Base-by-base conservation (phyloP, 176 grass and related monocot species). In the Triticum monococcum region DNA sequence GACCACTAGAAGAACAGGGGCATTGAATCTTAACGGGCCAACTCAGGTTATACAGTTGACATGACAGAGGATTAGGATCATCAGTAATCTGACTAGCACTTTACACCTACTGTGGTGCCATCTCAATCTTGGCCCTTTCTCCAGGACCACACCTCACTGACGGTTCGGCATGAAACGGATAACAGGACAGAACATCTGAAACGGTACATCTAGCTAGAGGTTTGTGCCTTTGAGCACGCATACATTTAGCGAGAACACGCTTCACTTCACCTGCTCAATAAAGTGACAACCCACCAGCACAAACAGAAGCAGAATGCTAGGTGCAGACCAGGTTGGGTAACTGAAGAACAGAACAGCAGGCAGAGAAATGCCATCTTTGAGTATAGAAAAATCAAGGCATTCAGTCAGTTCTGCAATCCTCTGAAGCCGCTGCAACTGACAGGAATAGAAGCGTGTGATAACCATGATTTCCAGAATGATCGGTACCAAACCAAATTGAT, bases 1-100 rank as follows among this genome's bases (percentile, higher is more conserved):
- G 89, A 77, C 81, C 71, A 84, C 73, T 45, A 38, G 61, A 79
- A 67, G 68, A 77, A 67, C 3, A 26, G 41, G 73, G 25, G 26
- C 75, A 84, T 12, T 84, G 60, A 87, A 87, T 84, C 85, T 84
- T 62, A 60, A 84, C 68, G 81, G 81, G 74, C 37, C 85, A 91
- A 60, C 72, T 61, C 64, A 77, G 64, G n/a, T 61, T 68, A 68
- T 62, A 48, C 43, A 69, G 64, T 33, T 69, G 73, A 41, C 65
- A 64, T 82, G 73, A 32, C 32, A 72, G 28, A 65, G 31, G 56
- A 7, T 76, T 12, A 73, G 40, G 73, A 10, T 81, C 36, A 60
- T 36, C 60, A 36, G 31, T 85, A 50, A 81, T 76, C 77, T 68
- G 60, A 69, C 20, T 48, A 37, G 30, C 69, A 76, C 74, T 87